Conservation (phyloP, 2,329 filamentous ascomycete genomes). For the Aspergillus texensis region DNA sequence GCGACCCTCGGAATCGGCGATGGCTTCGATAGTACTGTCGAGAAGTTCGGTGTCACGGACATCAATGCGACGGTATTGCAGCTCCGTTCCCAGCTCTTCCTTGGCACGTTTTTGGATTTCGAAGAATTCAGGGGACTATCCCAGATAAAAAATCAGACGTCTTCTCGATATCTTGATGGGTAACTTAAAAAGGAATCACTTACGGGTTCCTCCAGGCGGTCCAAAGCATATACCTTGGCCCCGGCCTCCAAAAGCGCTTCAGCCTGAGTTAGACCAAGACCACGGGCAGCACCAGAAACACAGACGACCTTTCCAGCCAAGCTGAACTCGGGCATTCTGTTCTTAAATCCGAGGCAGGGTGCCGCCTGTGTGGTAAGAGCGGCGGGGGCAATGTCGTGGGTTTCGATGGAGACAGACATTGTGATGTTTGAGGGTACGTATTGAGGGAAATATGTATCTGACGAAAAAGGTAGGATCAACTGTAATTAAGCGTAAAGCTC, state of each 20-base stretch:
- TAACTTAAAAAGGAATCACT: constrained; percentile 10
- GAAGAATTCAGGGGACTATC: constrained; percentile 61
- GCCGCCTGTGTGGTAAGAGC: constrained; percentile 32
- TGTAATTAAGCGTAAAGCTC: neutral
- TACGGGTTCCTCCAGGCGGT: constrained; percentile 45
- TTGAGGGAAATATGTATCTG: neutral
- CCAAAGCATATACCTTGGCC: constrained; percentile 57
- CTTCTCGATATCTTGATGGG: neutral
- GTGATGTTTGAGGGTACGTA: constrained; percentile 2
- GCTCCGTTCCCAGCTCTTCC: constrained; percentile 65
- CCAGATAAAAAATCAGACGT: neutral
- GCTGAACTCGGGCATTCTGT: constrained; percentile 70
- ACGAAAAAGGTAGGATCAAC: neutral
- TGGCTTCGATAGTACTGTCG: constrained; percentile 67
- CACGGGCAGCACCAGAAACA: constrained; percentile 71
- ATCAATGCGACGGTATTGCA: constrained; percentile 78
- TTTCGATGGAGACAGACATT: constrained; percentile 41
- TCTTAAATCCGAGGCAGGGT: constrained; percentile 34
- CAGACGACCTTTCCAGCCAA: constrained; percentile 70
- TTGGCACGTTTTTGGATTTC: constrained; percentile 65
- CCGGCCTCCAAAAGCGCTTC: constrained; percentile 76
- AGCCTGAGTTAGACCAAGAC: constrained; percentile 72
- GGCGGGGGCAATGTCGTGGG: constrained; percentile 27
- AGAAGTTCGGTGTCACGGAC: constrained; percentile 72
- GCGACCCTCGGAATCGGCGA: constrained; percentile 70